These are phyloP conservation scores for Parascedosporium putredinis DNA, from an alignment of 2,329 filamentous ascomycete species.

Conservation along the genomic window DNA sequence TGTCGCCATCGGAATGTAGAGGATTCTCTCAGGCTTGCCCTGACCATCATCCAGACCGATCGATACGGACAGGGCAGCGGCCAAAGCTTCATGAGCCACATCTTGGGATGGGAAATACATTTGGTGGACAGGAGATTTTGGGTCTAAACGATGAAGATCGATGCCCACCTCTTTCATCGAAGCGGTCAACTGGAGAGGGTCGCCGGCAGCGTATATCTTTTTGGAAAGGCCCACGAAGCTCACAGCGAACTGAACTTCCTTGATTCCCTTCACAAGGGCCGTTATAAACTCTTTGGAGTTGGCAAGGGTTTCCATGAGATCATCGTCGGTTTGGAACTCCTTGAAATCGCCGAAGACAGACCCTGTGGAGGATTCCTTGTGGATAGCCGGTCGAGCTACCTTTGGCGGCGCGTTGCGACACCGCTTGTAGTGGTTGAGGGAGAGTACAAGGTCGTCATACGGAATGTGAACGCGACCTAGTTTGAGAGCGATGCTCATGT, in stretches of 20 bases:
- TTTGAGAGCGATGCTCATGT: conserved; percentile 84
- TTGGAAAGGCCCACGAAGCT: conserved; percentile 84
- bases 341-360: conserved; percentile 1
- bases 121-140: conserved; percentile 84
- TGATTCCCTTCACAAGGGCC: conserved; percentile 82
- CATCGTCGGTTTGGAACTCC: conserved; percentile 28
- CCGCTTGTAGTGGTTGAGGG: conserved; percentile 44
- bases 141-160: conserved; percentile 83
- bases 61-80: conserved; percentile 85
- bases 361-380: not conserved
- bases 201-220: conserved; percentile 56
- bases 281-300: conserved; percentile 88
- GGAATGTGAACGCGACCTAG: conserved; percentile 83
- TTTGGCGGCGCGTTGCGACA: conserved; percentile 22
- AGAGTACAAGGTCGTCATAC: conserved; percentile 70
- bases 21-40: conserved; percentile 71
- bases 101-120: conserved; percentile 97
- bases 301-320: conserved; percentile 71
- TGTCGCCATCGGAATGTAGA: conserved; percentile 96
- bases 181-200: conserved; percentile 54
- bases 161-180: conserved; percentile 96
- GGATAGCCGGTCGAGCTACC: not conserved
- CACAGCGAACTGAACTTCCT: conserved; percentile 91
- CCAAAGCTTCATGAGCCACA: conserved; percentile 85
- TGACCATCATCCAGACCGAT: conserved; percentile 86